Evolutionary conservation across 2,329 filamentous ascomycete genomes (phyloP).

Genomic region (Pestalotiopsis sp.): DNA sequence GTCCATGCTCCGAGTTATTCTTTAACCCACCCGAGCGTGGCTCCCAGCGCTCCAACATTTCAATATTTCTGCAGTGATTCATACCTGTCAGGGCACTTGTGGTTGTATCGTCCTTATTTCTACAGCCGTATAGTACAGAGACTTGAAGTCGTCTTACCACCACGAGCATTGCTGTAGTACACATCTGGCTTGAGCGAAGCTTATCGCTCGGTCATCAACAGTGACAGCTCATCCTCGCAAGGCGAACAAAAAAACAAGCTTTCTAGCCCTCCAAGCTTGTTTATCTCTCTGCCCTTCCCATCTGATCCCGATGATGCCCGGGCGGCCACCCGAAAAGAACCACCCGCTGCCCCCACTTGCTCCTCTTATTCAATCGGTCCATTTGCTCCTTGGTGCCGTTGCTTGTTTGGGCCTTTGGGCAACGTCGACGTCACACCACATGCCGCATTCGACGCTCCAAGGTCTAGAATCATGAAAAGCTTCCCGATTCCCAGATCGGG

Average conservation of each 20-base stretch:
- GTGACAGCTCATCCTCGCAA: background rate
- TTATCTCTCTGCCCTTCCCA: background rate
- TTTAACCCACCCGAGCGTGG: slow-evolving; percentile 47
- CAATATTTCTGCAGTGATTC: background rate
- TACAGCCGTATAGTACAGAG: background rate
- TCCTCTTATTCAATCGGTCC: slow-evolving; percentile 6
- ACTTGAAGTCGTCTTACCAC: background rate
- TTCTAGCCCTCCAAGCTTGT: background rate
- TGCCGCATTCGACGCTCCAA: background rate
- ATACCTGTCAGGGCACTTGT: background rate
- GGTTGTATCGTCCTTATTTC: background rate
- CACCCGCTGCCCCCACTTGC: slow-evolving; percentile 5
- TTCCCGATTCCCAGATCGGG: background rate
- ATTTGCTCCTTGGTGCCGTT: slow-evolving; percentile 6
- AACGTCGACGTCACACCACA: slow-evolving; percentile 10
- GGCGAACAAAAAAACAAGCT: background rate
- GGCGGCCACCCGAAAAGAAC: background rate
- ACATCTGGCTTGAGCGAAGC: background rate
- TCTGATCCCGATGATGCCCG: background rate
- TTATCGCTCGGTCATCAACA: slow-evolving; percentile 2
- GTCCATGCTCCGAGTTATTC: slow-evolving; percentile 48
- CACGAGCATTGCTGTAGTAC: background rate
- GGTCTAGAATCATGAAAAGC: background rate
- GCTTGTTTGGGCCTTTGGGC: background rate
- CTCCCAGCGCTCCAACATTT: slow-evolving; percentile 54